phyloP scores from a whole-genome alignment of 2,329 filamentous ascomycete genomes.

The Colletotrichum cordylinicola region DNA sequence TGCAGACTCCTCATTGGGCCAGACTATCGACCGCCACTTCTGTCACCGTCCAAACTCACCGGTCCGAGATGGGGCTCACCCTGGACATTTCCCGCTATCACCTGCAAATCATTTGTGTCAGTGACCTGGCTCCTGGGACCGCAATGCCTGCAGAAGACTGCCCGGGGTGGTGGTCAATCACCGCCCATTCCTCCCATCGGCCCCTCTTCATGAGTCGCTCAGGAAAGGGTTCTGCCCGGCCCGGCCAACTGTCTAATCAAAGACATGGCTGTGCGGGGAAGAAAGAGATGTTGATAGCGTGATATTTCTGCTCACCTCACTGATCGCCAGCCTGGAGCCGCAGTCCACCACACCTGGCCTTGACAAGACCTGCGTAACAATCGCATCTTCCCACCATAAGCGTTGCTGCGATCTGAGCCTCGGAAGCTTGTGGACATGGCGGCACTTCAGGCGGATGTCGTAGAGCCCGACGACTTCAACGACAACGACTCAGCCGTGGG shows the following conservation, averaged over 20 bases:
- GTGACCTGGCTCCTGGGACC: neutral
- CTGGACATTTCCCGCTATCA: neutral
- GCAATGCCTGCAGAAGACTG: neutral
- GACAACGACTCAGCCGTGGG: constrained; percentile 20
- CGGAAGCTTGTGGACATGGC: neutral
- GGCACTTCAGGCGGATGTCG: neutral
- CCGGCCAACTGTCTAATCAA: neutral
- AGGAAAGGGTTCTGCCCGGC: neutral
- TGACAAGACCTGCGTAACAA: neutral
- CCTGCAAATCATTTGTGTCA: neutral
- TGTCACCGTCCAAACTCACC: neutral
- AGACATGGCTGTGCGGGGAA: neutral
- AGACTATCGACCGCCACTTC: neutral
- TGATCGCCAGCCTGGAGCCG: neutral
- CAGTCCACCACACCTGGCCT: neutral
- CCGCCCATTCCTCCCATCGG: neutral
- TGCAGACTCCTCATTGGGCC: neutral
- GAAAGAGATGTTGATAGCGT: neutral
- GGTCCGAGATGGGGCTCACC: neutral
- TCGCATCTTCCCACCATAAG: neutral
- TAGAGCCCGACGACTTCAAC: constrained; percentile 16
- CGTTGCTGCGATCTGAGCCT: too few relatives aligned
- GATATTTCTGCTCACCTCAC: neutral
- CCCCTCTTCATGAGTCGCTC: neutral
- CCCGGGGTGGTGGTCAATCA: neutral